phyloP scores from a whole-genome alignment of 768 basidiomycete species.

The Amyloporia xantha region DNA sequence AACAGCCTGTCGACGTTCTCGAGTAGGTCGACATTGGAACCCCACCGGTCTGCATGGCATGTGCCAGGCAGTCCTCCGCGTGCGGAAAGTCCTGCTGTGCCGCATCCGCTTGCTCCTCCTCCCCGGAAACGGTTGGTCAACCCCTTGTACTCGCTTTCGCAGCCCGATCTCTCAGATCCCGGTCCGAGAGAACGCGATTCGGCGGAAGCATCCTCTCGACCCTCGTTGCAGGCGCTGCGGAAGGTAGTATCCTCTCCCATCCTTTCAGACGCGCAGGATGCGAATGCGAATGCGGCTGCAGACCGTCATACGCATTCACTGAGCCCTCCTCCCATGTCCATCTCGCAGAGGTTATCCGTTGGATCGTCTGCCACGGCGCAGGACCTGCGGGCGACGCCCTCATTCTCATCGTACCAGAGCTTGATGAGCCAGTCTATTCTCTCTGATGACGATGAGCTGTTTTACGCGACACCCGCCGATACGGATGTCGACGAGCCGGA shows the following conservation, averaged over 20 bases:
- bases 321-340: constrained; percentile 41
- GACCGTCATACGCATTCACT: constrained; percentile 17
- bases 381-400: constrained; percentile 10
- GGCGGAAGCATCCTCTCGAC: constrained; percentile 9
- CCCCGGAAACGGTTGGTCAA: constrained; percentile 48
- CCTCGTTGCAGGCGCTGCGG: constrained; percentile 18
- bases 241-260: constrained; percentile 18
- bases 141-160: constrained; percentile 49
- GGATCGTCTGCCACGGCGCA: constrained; percentile 18
- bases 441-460: constrained; percentile 32
- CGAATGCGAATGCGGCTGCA: background rate
- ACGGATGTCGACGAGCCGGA: constrained; percentile 19
- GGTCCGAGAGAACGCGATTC: constrained; percentile 9
- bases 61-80: constrained; percentile 42
- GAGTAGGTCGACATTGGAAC: background rate
- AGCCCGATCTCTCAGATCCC: constrained; percentile 39
- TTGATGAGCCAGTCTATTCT: constrained; percentile 17
- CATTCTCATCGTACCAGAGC: constrained; percentile 15
- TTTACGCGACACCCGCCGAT: constrained; percentile 23
- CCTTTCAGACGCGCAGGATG: constrained; percentile 13
- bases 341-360: constrained; percentile 18
- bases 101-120: constrained; percentile 60
- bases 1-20: background rate
- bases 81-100: constrained; percentile 59
- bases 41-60: constrained; percentile 15